These are phyloP conservation scores for Pseudogymnoascus verrucosus DNA, from an alignment of 2,329 filamentous ascomycete species.

Conservation along the genomic window DNA sequence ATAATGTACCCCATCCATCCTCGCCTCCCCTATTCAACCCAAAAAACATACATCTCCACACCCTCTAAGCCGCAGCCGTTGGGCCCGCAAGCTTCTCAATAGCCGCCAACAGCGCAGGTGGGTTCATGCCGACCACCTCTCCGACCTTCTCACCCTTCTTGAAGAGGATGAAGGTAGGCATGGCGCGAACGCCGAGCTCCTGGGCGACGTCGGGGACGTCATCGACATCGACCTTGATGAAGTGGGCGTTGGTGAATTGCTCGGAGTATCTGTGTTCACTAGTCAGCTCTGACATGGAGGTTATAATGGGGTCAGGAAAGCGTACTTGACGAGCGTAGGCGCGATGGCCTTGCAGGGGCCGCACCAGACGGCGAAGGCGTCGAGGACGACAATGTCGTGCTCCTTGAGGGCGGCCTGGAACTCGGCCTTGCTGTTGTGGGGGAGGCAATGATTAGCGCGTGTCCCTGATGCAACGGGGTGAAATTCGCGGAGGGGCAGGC, in stretches of 20 bases:
- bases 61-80: background rate
- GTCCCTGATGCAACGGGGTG: background rate
- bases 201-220: conserved; percentile 65
- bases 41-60: background rate
- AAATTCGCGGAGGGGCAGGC: background rate
- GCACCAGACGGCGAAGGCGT: conserved; percentile 88
- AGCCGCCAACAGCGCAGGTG: conserved; percentile 49
- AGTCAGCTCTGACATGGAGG: conserved; percentile 15
- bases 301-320: background rate
- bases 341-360: conserved; percentile 90
- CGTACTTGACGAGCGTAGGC: conserved; percentile 60
- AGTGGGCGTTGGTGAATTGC: conserved; percentile 53
- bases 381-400: conserved; percentile 64
- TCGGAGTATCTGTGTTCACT: conserved; percentile 47
- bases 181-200: conserved; percentile 75
- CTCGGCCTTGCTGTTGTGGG: conserved; percentile 43
- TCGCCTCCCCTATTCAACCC: background rate
- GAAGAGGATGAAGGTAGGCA: conserved; percentile 88
- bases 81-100: conserved; percentile 16
- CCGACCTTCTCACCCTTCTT: conserved; percentile 65
- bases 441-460: conserved; percentile 17
- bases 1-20: background rate
- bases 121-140: conserved; percentile 76
- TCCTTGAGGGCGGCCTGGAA: conserved; percentile 47
- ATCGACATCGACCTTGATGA: conserved; percentile 90